phyloP scores from a whole-genome alignment of 164 flowering plant genomes.

The Brasenia schreberi region DNA sequence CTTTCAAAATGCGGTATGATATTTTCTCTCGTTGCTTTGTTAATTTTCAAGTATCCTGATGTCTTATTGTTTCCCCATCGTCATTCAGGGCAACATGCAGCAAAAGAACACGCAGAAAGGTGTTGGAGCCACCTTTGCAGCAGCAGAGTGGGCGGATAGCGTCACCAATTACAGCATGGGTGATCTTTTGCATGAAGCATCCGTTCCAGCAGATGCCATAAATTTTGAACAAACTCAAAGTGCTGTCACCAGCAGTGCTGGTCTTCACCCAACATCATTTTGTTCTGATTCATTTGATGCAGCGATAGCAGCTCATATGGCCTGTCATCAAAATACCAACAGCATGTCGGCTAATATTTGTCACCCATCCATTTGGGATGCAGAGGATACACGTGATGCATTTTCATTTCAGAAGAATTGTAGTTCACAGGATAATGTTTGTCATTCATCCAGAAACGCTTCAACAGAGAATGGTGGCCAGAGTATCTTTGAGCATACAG shows the following conservation, averaged over 20 bases:
- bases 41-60: neutral
- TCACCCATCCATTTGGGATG: constrained; percentile 77
- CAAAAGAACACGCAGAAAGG: constrained; percentile 6
- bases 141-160: constrained; percentile 93
- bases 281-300: constrained; percentile 94
- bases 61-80: neutral
- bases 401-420: constrained; percentile 57
- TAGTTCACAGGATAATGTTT: constrained; percentile 9
- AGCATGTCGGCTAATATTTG: constrained; percentile 21
- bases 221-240: constrained; percentile 18
- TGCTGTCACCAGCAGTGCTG: constrained; percentile 20
- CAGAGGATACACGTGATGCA: constrained; percentile 95
- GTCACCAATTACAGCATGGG: constrained; percentile 82
- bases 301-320: constrained; percentile 87
- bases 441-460: constrained; percentile 11
- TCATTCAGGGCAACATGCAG: constrained; percentile 27
- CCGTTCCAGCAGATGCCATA: constrained; percentile 22
- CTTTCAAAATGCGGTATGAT: neutral
- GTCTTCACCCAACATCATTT: constrained; percentile 49
- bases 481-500: constrained; percentile 12
- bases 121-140: constrained; percentile 31
- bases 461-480: constrained; percentile 16
- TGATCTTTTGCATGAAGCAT: constrained; percentile 53
- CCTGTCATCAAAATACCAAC: constrained; percentile 27
- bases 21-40: neutral